A percentile compares a stretch with the other conserved stretches of the same genome.
phyloP scores from a whole-genome alignment of 2,329 filamentous ascomycete species.

The Calonectria hawksworthii region DNA sequence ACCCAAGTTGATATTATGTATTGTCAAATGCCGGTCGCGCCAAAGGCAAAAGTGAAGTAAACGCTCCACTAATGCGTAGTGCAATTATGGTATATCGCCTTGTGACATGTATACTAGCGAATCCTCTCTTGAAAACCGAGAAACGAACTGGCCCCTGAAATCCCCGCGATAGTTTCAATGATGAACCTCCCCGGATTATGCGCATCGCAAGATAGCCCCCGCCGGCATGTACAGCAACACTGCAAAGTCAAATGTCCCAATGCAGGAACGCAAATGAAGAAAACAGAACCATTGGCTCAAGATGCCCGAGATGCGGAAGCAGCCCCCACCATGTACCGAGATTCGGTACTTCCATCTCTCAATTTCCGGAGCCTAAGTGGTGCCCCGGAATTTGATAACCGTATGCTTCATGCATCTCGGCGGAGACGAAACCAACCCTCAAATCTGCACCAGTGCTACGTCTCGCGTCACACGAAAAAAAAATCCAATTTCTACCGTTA shows the following conservation, averaged over 20 bases:
- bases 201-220: not conserved
- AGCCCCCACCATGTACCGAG: no score
- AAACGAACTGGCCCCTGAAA: not conserved
- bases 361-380: not conserved
- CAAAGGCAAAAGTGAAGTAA: no score
- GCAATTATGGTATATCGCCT: no score
- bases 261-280: not conserved
- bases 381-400: not conserved
- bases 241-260: not conserved
- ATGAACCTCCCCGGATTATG: not conserved
- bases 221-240: not conserved
- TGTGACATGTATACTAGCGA: not conserved
- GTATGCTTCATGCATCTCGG: not conserved
- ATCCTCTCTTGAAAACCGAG: not conserved
- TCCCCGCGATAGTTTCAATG: not conserved
- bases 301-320: not conserved
- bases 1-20: not conserved
- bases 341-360: not conserved
- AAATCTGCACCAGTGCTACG: no score
- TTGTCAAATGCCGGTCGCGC: no score
- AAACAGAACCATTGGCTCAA: not conserved
- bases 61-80: no score
- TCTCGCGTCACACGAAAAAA: not conserved
- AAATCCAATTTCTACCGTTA: not conserved
- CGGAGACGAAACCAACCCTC: not conserved